Evolutionary conservation across 2,329 filamentous ascomycete species (phyloP), one percentile per base, ranked within the genome.

Genomic region (Sarocladiaceae sp.): DNA sequence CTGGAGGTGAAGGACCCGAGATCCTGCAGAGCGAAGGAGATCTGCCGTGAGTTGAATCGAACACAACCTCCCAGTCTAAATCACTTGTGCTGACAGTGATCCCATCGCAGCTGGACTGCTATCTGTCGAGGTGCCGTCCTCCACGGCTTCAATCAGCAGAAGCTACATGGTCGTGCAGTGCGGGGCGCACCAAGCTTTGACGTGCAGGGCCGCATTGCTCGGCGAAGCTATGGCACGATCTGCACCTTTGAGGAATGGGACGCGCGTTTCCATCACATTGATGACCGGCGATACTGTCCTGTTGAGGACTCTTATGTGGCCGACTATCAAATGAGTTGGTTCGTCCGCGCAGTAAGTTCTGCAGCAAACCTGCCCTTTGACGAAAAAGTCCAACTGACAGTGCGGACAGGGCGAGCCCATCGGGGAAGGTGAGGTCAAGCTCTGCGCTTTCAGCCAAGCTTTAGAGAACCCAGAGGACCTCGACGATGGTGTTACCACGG

Each of bases 261-360:
- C 1, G 11, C 23, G 1, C 7, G 10, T 15, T n/a, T 20, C 2
- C 56, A 58, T 7, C 4, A 46, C 1, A 0, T 5, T 1, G 1
- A 13, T 1, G 50, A 55, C 31, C 52, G 22, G 5, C 11, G 4
- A 0, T 58, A 51, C 42, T 33, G 22, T 15, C 13, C 36, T 0
- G 22, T 28, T 1, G 40, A 54, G 0, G 36, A 44, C 1, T 4
- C 5, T 0, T 57, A 47, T 33, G 23, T 8, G 5, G 52, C 22
- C 0, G 1, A 23, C 6, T 1, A 25, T 6, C 53, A 57, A 36
- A 53, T 53, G 44, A 18, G 39, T 0, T 58, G 56, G 56, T 58
- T 54, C 17, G 33, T 56, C 2, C 13, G 48, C 3, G 23, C 47
- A 31, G 56, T 57, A 22, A 23, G 44, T 4, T 18, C 28, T 29